phyloP scores from a whole-genome alignment of 1,284 basidiomycete genomes.

The Microbotryum lychnidis-dioicae region DNA sequence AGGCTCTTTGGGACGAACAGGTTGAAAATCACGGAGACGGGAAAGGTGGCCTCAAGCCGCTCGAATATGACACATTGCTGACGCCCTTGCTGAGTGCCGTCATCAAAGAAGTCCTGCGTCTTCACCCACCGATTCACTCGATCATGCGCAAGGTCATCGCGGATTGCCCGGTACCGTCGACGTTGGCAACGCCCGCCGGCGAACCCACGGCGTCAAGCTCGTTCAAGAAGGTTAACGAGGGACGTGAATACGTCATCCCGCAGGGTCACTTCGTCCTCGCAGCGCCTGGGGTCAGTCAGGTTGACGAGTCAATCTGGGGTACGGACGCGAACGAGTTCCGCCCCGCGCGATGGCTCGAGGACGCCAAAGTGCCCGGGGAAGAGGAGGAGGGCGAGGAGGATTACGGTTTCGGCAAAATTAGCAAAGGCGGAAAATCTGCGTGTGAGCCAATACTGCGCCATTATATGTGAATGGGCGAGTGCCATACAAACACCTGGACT shows the following conservation, averaged over 20 bases:
- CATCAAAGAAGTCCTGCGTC: conserved; percentile 46
- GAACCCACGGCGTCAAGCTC: conserved; percentile 17
- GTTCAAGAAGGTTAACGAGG: conserved; percentile 43
- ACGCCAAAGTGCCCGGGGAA: conserved; percentile 62
- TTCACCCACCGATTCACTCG: conserved; percentile 80
- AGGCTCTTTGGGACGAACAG: conserved; percentile 87
- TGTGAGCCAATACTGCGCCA: conserved; percentile 23
- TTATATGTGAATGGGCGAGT: not conserved
- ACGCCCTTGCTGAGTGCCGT: conserved; percentile 74
- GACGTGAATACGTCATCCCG: conserved; percentile 69
- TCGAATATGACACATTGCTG: conserved; percentile 79
- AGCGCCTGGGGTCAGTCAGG: conserved; percentile 77
- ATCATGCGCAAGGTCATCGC: conserved; percentile 74
- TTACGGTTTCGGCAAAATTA: conserved; percentile 75
- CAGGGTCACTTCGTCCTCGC: conserved; percentile 87
- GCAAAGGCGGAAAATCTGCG: conserved; percentile 45
- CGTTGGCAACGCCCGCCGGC: conserved; percentile 62
- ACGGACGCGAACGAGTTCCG: conserved; percentile 62
- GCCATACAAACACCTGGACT: no score
- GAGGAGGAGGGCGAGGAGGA: conserved; percentile 71
- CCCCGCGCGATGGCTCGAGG: conserved; percentile 75
- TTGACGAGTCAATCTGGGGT: conserved; percentile 77
- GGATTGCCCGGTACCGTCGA: conserved; percentile 72
- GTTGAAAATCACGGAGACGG: conserved; percentile 68
- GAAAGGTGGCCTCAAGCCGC: conserved; percentile 67